Evolutionary conservation across 2,329 filamentous ascomycete species (phyloP), one percentile per base, ranked within the genome.

Genomic region (Alternaria arbusti): DNA sequence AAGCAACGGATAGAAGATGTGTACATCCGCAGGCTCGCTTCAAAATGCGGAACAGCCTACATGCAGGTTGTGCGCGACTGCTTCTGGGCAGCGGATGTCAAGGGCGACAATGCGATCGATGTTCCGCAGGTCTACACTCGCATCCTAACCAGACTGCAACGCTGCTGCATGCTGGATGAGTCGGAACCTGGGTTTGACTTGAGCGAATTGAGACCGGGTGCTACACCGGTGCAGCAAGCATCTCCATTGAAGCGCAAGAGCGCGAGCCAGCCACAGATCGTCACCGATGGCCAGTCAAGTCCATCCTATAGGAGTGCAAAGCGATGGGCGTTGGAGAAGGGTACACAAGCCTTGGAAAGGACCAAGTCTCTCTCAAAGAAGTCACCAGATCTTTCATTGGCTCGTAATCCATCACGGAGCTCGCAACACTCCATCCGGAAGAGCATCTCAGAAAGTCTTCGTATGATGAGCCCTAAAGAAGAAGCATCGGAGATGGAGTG

Each of bases 21-120:
- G 1, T 90, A 88, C 71, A 84, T 92, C 3, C 85, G 89, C 2
- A 87, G 88, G 66, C 81, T 93, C 2, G 86, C 89, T 0, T 86
- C 88, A 4, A 87, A 88, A 74, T 94, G 91, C 69, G 91, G 91
- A 13, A 91, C 88, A 8, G 84, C 91, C 0, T 95, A 93, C 78
- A 90, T 89, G 86, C 90, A 89, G 73, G 91, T 90, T 1, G 91
- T 93, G 2, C 87, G 91, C 73, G 85, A 87, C 4, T 94, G 91
- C 70, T 89, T 91, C 84, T 85, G 85, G 61, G 89, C 90, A n/a
- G 88, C 90, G 3, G 90, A 93, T 66, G 73, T 69, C 30, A 72
- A 65, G 25, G 65, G 69, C 8, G 73, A 79, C 40, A 70, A 65
- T 57, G 54, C 84, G 52, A 66, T 77, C 30, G 71, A 76, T 55